Conservation (phyloP, 495 filamentous ascomycete genomes). For the Bacidia gigantensis region DNA sequence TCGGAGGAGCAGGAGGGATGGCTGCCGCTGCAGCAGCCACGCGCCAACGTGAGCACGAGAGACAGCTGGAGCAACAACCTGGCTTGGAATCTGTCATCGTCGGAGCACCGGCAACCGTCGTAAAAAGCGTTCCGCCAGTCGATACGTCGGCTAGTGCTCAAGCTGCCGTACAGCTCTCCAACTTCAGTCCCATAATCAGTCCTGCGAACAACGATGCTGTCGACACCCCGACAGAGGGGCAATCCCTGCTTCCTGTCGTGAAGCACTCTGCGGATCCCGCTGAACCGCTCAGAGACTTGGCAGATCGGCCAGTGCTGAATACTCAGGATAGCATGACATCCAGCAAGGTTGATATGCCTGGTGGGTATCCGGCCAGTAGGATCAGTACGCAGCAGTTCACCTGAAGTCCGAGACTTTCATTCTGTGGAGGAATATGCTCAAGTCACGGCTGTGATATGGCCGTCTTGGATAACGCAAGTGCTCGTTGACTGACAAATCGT, state of each 20-base stretch:
- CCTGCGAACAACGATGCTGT: background rate
- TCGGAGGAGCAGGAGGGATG: background rate
- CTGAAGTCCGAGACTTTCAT: no score
- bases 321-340: background rate
- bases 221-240: background rate
- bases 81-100: constrained; percentile 7
- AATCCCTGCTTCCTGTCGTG: background rate
- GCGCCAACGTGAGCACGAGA: constrained; percentile 4
- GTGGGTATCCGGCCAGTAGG: background rate
- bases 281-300: background rate
- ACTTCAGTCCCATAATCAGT: background rate
- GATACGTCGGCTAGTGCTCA: background rate
- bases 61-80: constrained; percentile 10
- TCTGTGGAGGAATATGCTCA: no score
- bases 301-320: background rate
- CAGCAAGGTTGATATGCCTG: background rate
- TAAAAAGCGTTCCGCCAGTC: background rate
- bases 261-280: background rate
- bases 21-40: constrained; percentile 8
- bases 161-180: background rate
- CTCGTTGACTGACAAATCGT: no score
- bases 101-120: background rate
- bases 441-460: no score
- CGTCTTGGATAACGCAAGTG: no score
- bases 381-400: background rate